Evolutionary conservation across 306 rosid genomes (phyloP).

Genomic region (Gynostemma pentaphyllum): DNA sequence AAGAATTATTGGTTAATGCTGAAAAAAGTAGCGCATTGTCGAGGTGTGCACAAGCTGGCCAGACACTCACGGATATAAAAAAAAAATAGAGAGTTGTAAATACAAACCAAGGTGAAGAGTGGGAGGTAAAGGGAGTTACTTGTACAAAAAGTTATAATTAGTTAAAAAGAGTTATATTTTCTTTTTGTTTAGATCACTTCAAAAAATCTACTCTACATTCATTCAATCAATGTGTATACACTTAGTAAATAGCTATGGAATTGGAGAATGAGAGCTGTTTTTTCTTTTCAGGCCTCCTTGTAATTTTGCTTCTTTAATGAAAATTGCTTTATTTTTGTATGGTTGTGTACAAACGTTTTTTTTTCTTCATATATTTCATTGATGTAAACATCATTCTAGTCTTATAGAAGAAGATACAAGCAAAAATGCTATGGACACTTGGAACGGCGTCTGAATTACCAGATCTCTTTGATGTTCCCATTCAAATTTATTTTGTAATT

Average conservation of each 20-base stretch:
- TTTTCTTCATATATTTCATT: too few relatives aligned
- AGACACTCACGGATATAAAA: too few relatives aligned
- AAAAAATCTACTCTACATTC: background rate
- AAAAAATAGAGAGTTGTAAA: too few relatives aligned
- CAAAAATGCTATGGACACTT: too few relatives aligned
- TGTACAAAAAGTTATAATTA: background rate
- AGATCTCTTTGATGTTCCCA: too few relatives aligned
- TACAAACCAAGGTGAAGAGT: conserved; percentile 3
- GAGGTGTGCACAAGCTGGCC: too few relatives aligned
- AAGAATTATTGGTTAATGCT: background rate
- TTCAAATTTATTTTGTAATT: too few relatives aligned
- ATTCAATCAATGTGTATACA: background rate
- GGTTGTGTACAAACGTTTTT: too few relatives aligned
- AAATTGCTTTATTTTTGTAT: background rate
- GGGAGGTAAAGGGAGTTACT: background rate
- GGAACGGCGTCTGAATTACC: too few relatives aligned
- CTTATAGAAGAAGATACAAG: too few relatives aligned
- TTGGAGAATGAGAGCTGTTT: background rate
- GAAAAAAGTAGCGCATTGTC: background rate
- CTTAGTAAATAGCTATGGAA: too few relatives aligned
- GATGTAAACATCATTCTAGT: too few relatives aligned
- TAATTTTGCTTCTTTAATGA: background rate
- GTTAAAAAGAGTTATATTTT: background rate
- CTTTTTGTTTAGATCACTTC: background rate
- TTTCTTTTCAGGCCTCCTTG: background rate